Evolutionary conservation across 1,284 basidiomycete genomes (phyloP), one percentile per base, ranked within the genome.

Genomic region (Tremellales sp.): DNA sequence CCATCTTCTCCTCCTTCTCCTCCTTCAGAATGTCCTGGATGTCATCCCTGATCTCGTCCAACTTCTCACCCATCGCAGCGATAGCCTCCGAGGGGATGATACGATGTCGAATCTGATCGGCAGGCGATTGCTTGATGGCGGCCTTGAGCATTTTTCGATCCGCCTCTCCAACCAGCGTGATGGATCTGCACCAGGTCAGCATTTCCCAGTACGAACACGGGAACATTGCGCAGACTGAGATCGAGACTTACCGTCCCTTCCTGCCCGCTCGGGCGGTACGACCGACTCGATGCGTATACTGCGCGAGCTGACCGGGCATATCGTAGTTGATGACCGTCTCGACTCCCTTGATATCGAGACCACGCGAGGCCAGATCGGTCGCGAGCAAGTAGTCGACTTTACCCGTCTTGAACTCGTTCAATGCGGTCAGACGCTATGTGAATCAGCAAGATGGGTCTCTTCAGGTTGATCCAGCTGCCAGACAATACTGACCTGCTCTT

Each of bases 261-360:
- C 83, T 83, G 3, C 94, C 93, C 3, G 94, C 94, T 73, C 94
- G 85, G 19, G 94, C 94, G 31, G 94, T 98, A 72, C 94, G 83
- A 61, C 94, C 94, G 22, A 97, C 93, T 52, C 94, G 87, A 74
- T 98, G 94, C 31, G 97, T 80, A 75, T 98, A 98, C 65, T 93
- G 90, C 11, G 90, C 84, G 36, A 97, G 79, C 65, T 94, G 89
- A 17, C 83, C 82, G 3, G 94, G 93, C 93, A 97, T 96, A 73
- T 97, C 93, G 69, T 92, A 97, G 74, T 97, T 97, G 69, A 97
- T 90, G 50, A 97, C 90, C 0, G 90, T 93, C 67, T 96, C 88
- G n/a, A 97, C 86, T 17, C 92, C 93, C 65, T 93, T 94, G 77
- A 97, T 97, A 76, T 97, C 93, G 26, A 97, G 79, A 74, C 93